Evolutionary conservation across 805 yeast species (phyloP).

Genomic region (Lachancea thermotolerans): DNA sequence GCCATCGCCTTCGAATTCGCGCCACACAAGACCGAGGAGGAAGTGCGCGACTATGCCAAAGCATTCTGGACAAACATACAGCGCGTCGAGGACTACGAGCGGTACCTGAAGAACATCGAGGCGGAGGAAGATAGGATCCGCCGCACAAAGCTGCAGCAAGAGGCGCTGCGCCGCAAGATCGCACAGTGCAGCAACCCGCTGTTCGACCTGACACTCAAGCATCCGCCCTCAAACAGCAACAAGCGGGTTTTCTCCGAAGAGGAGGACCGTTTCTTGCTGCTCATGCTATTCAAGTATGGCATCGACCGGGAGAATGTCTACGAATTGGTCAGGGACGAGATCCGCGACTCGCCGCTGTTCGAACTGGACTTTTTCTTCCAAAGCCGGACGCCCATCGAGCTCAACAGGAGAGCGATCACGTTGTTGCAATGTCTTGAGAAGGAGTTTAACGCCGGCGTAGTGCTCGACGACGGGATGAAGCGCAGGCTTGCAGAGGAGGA

Average conservation of each 20-base stretch:
- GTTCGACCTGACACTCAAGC: constrained; percentile 63
- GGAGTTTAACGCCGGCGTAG: constrained; percentile 47
- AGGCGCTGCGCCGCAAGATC: constrained; percentile 69
- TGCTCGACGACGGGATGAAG: constrained; percentile 21
- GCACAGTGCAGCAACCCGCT: constrained; percentile 67
- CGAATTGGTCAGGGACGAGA: constrained; percentile 69
- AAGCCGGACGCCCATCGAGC: constrained; percentile 68
- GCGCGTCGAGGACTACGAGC: constrained; percentile 84
- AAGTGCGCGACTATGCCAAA: constrained; percentile 67
- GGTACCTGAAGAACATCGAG: constrained; percentile 73
- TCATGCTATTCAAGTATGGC: constrained; percentile 75
- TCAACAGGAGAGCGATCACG: constrained; percentile 76
- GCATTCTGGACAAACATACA: constrained; percentile 76
- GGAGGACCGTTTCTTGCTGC: constrained; percentile 81
- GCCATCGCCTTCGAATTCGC: constrained; percentile 68
- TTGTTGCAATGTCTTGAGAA: constrained; percentile 66
- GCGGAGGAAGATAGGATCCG: constrained; percentile 80
- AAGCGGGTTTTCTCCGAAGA: constrained; percentile 74
- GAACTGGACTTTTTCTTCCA: constrained; percentile 84
- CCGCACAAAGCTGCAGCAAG: constrained; percentile 62
- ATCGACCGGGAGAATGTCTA: constrained; percentile 71
- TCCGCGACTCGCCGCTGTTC: constrained; percentile 68
- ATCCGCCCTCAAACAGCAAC: constrained; percentile 63
- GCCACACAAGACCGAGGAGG: constrained; percentile 74
- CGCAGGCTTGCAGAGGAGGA: constrained; percentile 26